These are phyloP conservation scores for Apostasia ramifera DNA, from an alignment of 106 monocot species.

Conservation along the genomic window DNA sequence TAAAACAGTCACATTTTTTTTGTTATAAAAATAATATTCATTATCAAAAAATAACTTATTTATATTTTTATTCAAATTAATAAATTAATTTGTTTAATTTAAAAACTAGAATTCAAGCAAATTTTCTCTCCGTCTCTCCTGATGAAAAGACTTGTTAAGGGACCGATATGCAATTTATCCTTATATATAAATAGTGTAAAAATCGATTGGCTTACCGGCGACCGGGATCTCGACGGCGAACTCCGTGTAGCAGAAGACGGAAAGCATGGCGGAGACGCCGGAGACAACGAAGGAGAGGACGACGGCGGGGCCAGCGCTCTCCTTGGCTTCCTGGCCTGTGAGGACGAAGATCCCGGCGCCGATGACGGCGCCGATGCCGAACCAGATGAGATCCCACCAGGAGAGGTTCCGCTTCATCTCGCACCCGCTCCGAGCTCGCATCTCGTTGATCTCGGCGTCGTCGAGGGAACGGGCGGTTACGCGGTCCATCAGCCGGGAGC, in stretches of 20 bases:
- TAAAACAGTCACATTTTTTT: no score
- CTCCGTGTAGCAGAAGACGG: conserved; percentile 87
- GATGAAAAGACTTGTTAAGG: no score
- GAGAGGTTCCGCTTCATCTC: conserved; percentile 67
- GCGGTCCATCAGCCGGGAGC: conserved; percentile 31
- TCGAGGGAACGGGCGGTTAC: conserved; percentile 33
- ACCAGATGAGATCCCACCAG: conserved; percentile 91
- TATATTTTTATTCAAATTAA: no score
- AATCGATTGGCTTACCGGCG: conserved; percentile 29
- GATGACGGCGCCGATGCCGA: conserved; percentile 86
- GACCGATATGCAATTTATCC: no score
- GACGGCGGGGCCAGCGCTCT: conserved; percentile 58
- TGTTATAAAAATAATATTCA: no score
- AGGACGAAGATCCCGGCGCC: conserved; percentile 88
- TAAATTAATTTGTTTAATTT: no score
- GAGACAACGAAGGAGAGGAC: conserved; percentile 67
- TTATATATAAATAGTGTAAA: no score
- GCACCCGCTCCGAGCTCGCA: conserved; percentile 59
- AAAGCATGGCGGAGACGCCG: conserved; percentile 75
- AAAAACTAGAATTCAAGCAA: no score
- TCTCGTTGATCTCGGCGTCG: conserved; percentile 30
- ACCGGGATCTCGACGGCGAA: conserved; percentile 88
- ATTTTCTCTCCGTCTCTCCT: no score
- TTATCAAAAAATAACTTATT: no score
- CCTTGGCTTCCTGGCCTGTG: conserved; percentile 59